Evolutionary conservation across 495 filamentous ascomycete genomes (phyloP), one percentile per base, ranked within the genome.

Genomic region (Elasticomyces elasticus): DNA sequence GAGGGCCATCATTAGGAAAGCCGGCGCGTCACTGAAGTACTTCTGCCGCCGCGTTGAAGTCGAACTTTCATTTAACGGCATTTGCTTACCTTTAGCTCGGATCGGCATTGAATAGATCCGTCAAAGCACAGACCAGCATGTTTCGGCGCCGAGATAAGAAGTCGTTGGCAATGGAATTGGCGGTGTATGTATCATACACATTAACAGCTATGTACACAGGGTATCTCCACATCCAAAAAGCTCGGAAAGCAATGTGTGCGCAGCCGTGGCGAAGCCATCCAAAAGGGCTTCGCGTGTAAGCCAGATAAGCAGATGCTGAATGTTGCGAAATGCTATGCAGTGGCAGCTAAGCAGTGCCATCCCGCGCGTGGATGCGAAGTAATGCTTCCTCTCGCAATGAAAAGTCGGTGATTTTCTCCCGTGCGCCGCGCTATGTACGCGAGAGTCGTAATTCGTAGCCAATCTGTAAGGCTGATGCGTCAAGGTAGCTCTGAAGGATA

Each of bases 391-490:
- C n/a, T n/a, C n/a, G n/a, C n/a, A n/a, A 45, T 10, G 11, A 45
- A 45, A 45, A 45, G 42, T 11, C 42, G 20, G 10, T n/a, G n/a
- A n/a, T n/a, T n/a, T n/a, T n/a, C 13, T 31, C 50, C 7, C 17
- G 22, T 37, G 49, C 52, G 52, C 52, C 52, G 23, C 52, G 52
- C 52, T 40, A 49, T 56, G 53, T 33, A 19, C 13, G 30, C 2
- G 9, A 24, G 31, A 7, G 24, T 19, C 23, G 46, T 40, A 26
- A 42, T 47, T 55, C 43, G 41, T 55, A 48, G 52, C 51, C 49
- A 26, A 44, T 5, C 35, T 2, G 15, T 13, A 15, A n/a, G 35
- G 35, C 35, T 33, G 30, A 12, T 13, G 35, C 35, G 5, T 56
- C 31, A 54, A 27, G 52, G 52, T 12, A 47, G 41, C 24, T 56